phyloP scores from a whole-genome alignment of 1,284 basidiomycete species.

The Leccinum variabile region DNA sequence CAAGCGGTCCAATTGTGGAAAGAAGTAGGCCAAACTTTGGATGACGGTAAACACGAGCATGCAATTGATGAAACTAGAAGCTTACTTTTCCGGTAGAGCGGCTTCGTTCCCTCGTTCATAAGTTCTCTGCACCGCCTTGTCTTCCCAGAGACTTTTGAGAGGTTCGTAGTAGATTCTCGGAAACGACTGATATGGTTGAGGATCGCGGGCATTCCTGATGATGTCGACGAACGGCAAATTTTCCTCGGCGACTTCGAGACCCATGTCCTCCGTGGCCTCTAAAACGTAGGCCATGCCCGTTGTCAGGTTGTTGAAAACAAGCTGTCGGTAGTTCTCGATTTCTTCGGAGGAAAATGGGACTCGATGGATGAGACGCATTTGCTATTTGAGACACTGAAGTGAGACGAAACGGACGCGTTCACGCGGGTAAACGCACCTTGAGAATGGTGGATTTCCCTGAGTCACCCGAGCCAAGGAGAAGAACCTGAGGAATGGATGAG shows the following conservation, averaged over 20 bases:
- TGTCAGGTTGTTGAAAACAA: constrained; percentile 90
- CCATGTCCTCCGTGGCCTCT: constrained; percentile 89
- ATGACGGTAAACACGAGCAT: constrained; percentile 7
- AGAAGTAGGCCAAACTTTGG: constrained; percentile 70
- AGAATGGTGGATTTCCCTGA: constrained; percentile 92
- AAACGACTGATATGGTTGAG: constrained; percentile 81
- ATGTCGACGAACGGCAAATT: constrained; percentile 58
- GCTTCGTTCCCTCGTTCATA: constrained; percentile 81
- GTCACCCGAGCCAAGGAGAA: constrained; percentile 91
- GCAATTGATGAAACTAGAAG: constrained; percentile 1
- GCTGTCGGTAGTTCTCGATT: constrained; percentile 79
- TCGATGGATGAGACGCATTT: constrained; percentile 88
- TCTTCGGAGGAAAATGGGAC: constrained; percentile 76
- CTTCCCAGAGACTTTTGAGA: constrained; percentile 76
- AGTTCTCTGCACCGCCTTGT: constrained; percentile 72
- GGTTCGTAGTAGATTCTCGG: constrained; percentile 64
- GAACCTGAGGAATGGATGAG: constrained; percentile 49
- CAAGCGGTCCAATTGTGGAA: constrained; percentile 74
- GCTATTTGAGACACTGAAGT: constrained; percentile 43
- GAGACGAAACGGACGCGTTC: not conserved
- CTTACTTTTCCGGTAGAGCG: constrained; percentile 86
- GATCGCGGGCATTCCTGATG: constrained; percentile 67
- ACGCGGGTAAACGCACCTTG: constrained; percentile 54
- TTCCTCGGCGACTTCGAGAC: constrained; percentile 64
- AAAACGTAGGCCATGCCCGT: constrained; percentile 81